Base-by-base conservation (phyloP, 2,329 filamentous ascomycete species). In the Colletotrichum camelliae region DNA sequence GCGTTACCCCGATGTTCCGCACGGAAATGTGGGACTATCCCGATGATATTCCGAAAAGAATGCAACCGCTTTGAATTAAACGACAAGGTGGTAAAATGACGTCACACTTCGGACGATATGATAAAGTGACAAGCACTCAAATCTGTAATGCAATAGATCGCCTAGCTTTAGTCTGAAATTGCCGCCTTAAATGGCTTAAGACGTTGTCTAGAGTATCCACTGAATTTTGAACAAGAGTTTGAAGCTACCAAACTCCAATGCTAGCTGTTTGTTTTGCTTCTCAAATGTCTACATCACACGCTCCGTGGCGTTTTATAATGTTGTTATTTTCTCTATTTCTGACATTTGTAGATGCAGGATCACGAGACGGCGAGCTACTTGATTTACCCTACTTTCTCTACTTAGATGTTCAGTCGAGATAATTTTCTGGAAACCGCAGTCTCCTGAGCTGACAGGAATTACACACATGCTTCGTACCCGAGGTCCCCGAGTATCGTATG, bases 1-100 rank as follows among this genome's bases (percentile, higher is more conserved):
- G 67, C 67, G n/a, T 62, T 62, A 62, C 37, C 27, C 57, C 67
- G 67, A 62, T 52, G 67, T 70, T 55, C 37, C 65, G 66, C 48
- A 37, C 21, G 48, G 52, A 13, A 39, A 27, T 68, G 52, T 43
- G 66, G 66, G 66, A 55, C 57, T 70, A 55, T 43, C 35, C 55
- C 67, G 67, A 70, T 27, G 39, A 3, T 64, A 70, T 70, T 58
- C 67, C 57, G 67, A 21, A 52, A 52, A 52, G n/a, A 52, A 52
- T 52, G 43, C 43, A 48, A 48, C 0, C 1, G 12, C n/a, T 52
- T 52, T 52, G 2, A 4, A 21, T 2, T 21, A 13, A 35, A 35
- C 4, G 12, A 35, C 33, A 35, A 13, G 13, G 33, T 35, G 33
- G 4, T 10, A 35, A 21, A 52, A 13, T 13, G 43, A 21, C 21